These are phyloP conservation scores for Ganoderma lingzhi DNA, from an alignment of 1,284 basidiomycete species.

Conservation along the genomic window DNA sequence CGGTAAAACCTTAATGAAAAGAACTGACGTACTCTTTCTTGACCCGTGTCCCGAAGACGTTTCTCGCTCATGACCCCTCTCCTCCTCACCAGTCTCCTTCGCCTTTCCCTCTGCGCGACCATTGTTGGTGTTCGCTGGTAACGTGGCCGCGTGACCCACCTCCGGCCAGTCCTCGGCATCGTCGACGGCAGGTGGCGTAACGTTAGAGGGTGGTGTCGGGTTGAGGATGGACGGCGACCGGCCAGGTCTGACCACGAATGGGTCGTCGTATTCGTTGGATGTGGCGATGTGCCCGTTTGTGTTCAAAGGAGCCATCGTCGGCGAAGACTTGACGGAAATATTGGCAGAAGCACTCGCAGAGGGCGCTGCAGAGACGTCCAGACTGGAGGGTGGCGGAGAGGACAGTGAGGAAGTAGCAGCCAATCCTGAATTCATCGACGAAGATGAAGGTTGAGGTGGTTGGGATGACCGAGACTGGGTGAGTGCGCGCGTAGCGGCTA, in stretches of 20 bases:
- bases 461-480: constrained; percentile 24
- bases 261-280: constrained; percentile 45
- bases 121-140: constrained; percentile 29
- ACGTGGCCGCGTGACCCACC: constrained; percentile 46
- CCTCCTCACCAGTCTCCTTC: constrained; percentile 36
- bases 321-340: constrained; percentile 18
- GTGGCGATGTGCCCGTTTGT: constrained; percentile 22
- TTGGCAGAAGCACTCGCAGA: constrained; percentile 19
- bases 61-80: constrained; percentile 35
- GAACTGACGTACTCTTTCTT: constrained; percentile 56
- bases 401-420: neutral
- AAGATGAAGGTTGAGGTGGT: constrained; percentile 7
- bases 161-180: constrained; percentile 59
- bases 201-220: constrained; percentile 32
- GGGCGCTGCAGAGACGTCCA: constrained; percentile 4
- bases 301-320: constrained; percentile 4
- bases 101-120: constrained; percentile 16
- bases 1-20: constrained; percentile 17
- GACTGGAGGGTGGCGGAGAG: constrained; percentile 15
- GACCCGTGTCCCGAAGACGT: constrained; percentile 40
- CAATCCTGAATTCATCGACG: constrained; percentile 6
- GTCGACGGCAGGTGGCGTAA: constrained; percentile 38
- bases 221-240: constrained; percentile 25
- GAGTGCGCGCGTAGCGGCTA: constrained; percentile 44
- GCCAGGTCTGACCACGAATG: constrained; percentile 49